These are phyloP conservation scores for Trifolium pratense DNA, from an alignment of 306 rosid genomes.

Conservation along the genomic window DNA sequence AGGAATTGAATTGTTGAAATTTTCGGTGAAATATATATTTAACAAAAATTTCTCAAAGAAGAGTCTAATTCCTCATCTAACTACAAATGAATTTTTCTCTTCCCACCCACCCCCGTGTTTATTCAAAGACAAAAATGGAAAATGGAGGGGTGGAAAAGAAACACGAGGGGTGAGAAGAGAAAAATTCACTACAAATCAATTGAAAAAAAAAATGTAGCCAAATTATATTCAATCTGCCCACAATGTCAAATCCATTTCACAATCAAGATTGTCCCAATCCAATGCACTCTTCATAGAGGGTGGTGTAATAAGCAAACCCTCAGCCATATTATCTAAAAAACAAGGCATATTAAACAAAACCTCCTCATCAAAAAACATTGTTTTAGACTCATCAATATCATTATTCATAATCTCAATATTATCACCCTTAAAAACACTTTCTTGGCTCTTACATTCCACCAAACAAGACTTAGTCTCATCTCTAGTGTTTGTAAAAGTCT, in stretches of 20 bases:
- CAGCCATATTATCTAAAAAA: background rate
- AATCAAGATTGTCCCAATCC: background rate
- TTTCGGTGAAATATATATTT: no score
- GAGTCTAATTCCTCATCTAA: no score
- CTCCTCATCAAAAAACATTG: background rate
- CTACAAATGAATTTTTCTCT: no score
- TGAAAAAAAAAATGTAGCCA: no score
- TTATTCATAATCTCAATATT: background rate
- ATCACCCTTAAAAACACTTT: background rate
- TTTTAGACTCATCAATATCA: background rate
- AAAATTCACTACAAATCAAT: no score
- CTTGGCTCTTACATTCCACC: no score
- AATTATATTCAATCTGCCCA: background rate
- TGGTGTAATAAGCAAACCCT: background rate
- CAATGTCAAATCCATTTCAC: background rate
- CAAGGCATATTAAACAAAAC: background rate
- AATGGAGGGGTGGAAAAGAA: no score
- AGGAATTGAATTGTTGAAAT: no score
- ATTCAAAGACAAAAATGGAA: no score
- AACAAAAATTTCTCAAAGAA: no score
- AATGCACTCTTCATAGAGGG: background rate
- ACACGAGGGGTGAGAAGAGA: no score
- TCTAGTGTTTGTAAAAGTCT: background rate
- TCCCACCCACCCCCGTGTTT: no score
- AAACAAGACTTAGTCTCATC: background rate